Evolutionary conservation across 371 early-diverging fungal species (phyloP).

Genomic region (Phascolomyces articulosus): DNA sequence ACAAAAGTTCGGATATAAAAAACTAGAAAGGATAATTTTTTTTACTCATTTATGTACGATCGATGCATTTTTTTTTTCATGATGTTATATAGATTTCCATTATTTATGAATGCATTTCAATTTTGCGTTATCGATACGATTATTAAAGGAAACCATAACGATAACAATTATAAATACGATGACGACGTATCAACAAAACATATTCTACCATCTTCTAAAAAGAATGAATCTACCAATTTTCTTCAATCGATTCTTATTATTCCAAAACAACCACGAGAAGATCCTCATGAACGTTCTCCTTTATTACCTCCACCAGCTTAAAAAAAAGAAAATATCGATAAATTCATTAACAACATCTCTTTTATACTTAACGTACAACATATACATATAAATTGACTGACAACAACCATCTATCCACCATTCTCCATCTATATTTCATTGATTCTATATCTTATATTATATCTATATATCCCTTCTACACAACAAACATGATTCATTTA

Average conservation of each 20-base stretch:
- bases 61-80: background rate
- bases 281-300: background rate
- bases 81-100: constrained; percentile 41
- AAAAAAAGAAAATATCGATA: too few species aligned
- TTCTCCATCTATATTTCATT: too few species aligned
- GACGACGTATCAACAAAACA: background rate
- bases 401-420: too few species aligned
- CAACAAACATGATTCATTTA: too few species aligned
- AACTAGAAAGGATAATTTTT: too few species aligned
- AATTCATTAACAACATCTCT: too few species aligned
- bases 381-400: too few species aligned
- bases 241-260: background rate
- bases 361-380: too few species aligned
- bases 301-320: background rate
- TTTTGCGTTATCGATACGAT: constrained; percentile 72
- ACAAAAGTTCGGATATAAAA: too few species aligned
- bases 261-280: background rate
- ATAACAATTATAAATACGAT: background rate
- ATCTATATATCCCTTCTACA: too few species aligned
- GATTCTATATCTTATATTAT: too few species aligned
- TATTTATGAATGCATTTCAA: constrained; percentile 68
- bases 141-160: constrained; percentile 36
- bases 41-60: too few species aligned
- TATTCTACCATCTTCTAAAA: background rate
- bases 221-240: background rate